Evolutionary conservation across 345 rosid species (phyloP), one percentile per base, ranked within the genome.

Genomic region (Erysimum cheiranthoides): DNA sequence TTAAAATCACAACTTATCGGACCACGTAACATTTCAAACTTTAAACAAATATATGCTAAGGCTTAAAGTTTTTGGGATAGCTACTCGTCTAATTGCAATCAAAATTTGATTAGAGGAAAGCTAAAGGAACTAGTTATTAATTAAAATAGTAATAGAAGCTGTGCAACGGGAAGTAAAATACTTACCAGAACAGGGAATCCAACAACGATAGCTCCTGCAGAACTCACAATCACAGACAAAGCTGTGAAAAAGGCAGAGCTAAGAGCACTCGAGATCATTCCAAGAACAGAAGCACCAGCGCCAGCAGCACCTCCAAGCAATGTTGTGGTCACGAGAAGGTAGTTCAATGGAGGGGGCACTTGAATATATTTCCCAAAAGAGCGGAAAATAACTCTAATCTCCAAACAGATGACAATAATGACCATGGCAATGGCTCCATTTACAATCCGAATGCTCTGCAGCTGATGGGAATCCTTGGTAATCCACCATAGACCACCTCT

Each of bases 401-500:
- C 99, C 84, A 96, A 88, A 75, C 96, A 87, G 6, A 96, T 79
- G 63, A 96, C 97, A 49, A 89, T 83, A 60, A 91, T 84, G 70
- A 93, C 85, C 86, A 90, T 66, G n/a, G 99, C 93, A 61, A 96
- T 73, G 8, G 96, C 96, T 5, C 98, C 99, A 78, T 93, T 95
- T n/a, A 84, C 87, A 51, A 87, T 73, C 45, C 96, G 89, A 73
- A 96, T 89, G 65, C 96, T 86, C 36, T 87, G 96, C 49, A 93
- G 68, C 78, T 90, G 96, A 72, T 84, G 80, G 1, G 79, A 73
- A 67, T 87, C 79, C 89, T 87, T 93, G 1, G 94, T 93, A 68
- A 96, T 80, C 98, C 99, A 96, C 94, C 98, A 85, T 9, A 96
- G 86, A 3, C 96, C 99, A 50, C 97, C 99, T 79, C 94, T 88